Conservation (phyloP, 83 land plant species). For the Diphasiastrum complanatum region DNA sequence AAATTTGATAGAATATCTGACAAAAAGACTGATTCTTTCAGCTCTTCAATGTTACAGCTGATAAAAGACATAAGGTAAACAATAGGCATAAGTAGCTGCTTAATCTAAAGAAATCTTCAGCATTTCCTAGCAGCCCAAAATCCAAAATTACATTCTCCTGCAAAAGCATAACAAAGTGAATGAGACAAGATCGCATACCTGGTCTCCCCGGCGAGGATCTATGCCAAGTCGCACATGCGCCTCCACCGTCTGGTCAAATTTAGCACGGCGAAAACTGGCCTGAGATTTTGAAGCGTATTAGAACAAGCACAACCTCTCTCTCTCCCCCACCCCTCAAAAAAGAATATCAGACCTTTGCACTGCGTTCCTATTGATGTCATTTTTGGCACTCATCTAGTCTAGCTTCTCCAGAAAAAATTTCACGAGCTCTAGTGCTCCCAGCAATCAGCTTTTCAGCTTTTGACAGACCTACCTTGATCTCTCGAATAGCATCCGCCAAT, state of each 20-base stretch:
- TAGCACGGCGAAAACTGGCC: slow-evolving; percentile 50
- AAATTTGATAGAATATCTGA: no score
- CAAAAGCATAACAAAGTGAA: no score
- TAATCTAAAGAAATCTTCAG: no score
- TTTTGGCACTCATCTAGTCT: neutral
- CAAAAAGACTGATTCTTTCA: no score
- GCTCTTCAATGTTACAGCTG: no score
- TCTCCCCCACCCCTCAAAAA: neutral
- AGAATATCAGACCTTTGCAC: neutral
- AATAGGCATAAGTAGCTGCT: no score
- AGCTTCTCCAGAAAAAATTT: neutral
- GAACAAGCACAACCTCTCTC: neutral
- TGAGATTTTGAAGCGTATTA: slow-evolving; percentile 24
- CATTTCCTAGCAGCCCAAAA: no score
- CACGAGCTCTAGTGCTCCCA: neutral
- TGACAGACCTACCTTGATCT: slow-evolving; percentile 58
- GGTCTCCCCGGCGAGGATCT: slow-evolving; percentile 58
- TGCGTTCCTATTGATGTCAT: no score
- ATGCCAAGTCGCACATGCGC: slow-evolving; percentile 74
- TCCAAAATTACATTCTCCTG: no score
- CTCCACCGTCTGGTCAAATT: slow-evolving; percentile 84
- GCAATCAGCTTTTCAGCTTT: neutral
- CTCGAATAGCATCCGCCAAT: slow-evolving; percentile 62
- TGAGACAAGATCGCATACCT: slow-evolving; percentile 53
- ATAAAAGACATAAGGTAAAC: no score